These are phyloP conservation scores for Penicillium lagena DNA, from an alignment of 495 filamentous ascomycete genomes.

Conservation along the genomic window DNA sequence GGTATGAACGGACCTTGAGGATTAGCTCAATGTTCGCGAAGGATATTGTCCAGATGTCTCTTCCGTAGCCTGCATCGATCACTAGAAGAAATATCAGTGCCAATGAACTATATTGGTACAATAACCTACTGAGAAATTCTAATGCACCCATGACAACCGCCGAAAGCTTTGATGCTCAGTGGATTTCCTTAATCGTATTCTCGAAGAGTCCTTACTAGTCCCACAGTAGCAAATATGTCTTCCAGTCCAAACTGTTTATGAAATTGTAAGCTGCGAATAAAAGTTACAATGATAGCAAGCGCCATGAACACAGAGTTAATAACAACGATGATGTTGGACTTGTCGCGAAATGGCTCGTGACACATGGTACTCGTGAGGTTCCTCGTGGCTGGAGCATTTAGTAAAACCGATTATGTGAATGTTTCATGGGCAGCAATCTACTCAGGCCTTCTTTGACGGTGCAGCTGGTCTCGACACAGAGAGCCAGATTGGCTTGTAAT, in stretches of 20 bases:
- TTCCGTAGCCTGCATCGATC: constrained; percentile 10
- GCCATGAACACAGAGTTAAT: constrained; percentile 5
- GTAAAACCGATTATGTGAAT: not conserved
- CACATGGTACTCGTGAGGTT: constrained; percentile 5
- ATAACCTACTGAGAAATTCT: not conserved
- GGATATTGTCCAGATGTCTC: constrained; percentile 34
- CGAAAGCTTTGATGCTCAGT: not conserved
- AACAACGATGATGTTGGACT: constrained; percentile 4
- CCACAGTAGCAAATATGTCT: constrained; percentile 4
- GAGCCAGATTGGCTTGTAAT: not conserved
- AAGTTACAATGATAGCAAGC: constrained; percentile 2
- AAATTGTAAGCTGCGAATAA: constrained; percentile 1
- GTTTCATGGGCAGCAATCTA: not conserved
- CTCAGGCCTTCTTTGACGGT: constrained; percentile 3
- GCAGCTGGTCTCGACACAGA: not conserved
- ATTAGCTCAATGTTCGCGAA: constrained; percentile 28
- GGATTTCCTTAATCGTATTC: not conserved
- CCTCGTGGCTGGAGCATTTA: not conserved
- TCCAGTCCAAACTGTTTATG: constrained; percentile 3
- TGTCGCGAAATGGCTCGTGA: constrained; percentile 3
- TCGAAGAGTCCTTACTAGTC: not conserved
- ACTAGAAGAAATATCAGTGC: not conserved
- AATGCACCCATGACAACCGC: not conserved
- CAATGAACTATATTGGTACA: no score
- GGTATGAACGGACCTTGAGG: constrained; percentile 7